Conservation (phyloP, 177 flowering plant genomes). For the Telopea speciosissima region DNA sequence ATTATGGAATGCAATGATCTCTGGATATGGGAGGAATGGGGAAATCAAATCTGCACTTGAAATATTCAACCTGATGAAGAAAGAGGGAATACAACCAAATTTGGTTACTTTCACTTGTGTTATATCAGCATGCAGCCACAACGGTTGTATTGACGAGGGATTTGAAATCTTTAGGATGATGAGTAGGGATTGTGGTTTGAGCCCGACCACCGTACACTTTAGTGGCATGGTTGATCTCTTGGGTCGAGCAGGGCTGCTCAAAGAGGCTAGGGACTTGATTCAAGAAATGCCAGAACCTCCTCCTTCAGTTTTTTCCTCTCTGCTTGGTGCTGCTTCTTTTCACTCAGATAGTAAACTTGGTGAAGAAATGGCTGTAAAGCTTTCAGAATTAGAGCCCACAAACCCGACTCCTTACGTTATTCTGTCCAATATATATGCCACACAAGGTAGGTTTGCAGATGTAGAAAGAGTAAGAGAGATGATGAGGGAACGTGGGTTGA, state of each 20-base stretch:
- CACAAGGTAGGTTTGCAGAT: slow-evolving; percentile 50
- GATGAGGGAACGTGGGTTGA: slow-evolving; percentile 36
- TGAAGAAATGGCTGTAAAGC: slow-evolving; percentile 52
- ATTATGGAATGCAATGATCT: slow-evolving; percentile 79
- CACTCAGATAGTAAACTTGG: slow-evolving; percentile 48
- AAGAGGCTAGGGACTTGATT: slow-evolving; percentile 47
- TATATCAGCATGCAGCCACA: slow-evolving; percentile 53
- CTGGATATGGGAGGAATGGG: slow-evolving; percentile 71
- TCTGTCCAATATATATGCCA: slow-evolving; percentile 61
- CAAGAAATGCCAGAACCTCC: slow-evolving; percentile 38
- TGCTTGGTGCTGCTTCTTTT: slow-evolving; percentile 56
- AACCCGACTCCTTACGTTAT: slow-evolving; percentile 53
- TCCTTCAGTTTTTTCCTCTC: slow-evolving; percentile 41
- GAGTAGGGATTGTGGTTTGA: slow-evolving; percentile 34
- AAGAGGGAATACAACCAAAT: slow-evolving; percentile 41
- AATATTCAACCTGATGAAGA: slow-evolving; percentile 44
- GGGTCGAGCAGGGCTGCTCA: slow-evolving; percentile 50
- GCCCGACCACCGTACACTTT: slow-evolving; percentile 41
- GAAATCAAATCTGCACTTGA: slow-evolving; percentile 45
- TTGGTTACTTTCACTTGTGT: slow-evolving; percentile 45
- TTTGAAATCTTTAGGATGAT: slow-evolving; percentile 45
- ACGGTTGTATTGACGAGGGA: slow-evolving; percentile 52
- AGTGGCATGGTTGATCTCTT: slow-evolving; percentile 70
- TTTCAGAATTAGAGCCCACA: slow-evolving; percentile 46
- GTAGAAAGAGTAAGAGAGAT: slow-evolving; percentile 45